A percentile compares a stretch with the other conserved stretches of the same genome.
Evolutionary conservation across 148 eudicot species (phyloP).

Genomic region (Heliamphora exappendiculata): DNA sequence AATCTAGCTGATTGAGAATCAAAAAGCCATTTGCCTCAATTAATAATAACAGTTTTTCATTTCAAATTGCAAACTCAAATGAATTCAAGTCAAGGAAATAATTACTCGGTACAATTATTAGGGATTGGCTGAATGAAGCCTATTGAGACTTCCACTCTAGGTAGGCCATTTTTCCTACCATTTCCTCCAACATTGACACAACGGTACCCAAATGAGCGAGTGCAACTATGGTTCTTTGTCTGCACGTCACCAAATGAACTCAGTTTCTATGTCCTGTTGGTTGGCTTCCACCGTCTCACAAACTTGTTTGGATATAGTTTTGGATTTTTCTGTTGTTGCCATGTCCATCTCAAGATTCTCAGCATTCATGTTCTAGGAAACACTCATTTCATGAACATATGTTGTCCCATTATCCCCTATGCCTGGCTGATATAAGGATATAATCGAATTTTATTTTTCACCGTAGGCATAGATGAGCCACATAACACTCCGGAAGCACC

Average conservation of each 20-base stretch:
- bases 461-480: background rate
- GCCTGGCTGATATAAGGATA: background rate
- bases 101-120: no score
- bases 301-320: background rate
- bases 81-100: no score
- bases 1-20: background rate
- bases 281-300: background rate
- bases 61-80: background rate
- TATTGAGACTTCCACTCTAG: background rate
- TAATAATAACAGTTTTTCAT: no score
- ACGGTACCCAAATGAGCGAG: no score
- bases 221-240: background rate
- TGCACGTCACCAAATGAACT: background rate
- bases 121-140: background rate
- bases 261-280: background rate
- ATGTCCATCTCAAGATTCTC: background rate
- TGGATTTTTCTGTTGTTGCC: background rate
- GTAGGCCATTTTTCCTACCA: background rate
- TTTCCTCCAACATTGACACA: background rate
- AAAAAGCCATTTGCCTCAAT: background rate
- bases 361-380: background rate
- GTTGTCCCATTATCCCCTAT: background rate
- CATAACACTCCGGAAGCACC: background rate
- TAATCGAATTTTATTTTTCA: background rate
- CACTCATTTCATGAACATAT: background rate